Conservation (phyloP, 768 basidiomycete genomes). For the Piloderma croceum region DNA sequence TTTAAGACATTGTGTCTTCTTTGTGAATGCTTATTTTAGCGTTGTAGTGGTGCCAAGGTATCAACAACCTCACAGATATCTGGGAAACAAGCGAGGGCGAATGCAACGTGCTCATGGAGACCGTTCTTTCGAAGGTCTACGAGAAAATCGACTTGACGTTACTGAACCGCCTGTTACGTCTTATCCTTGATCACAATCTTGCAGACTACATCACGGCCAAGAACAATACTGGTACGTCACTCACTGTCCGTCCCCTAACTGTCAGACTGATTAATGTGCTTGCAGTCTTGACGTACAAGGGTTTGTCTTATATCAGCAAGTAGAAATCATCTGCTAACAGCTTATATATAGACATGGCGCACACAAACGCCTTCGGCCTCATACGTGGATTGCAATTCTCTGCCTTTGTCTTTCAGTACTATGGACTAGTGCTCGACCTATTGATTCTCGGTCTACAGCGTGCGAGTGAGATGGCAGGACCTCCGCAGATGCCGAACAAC, state of each 20-base stretch:
- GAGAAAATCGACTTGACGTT: constrained; percentile 98
- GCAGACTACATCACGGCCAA: constrained; percentile 99
- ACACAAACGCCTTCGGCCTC: constrained; percentile 94
- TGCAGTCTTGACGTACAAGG: constrained; percentile 81
- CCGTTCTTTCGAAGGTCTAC: constrained; percentile 94
- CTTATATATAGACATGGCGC: constrained; percentile 99
- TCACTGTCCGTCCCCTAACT: background rate
- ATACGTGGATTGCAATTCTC: constrained; percentile 98
- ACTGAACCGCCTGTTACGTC: constrained; percentile 89
- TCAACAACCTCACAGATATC: constrained; percentile 96
- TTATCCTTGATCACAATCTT: constrained; percentile 97
- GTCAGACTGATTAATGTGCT: too few species aligned
- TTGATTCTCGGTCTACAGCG: constrained; percentile 96
- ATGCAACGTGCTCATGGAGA: constrained; percentile 99
- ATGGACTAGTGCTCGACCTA: constrained; percentile 91
- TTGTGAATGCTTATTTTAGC: background rate
- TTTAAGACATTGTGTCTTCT: background rate
- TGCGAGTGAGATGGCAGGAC: constrained; percentile 98
- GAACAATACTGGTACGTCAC: constrained; percentile 78
- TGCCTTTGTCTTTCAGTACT: constrained; percentile 98
- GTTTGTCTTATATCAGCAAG: too few species aligned
- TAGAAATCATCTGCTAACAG: too few species aligned
- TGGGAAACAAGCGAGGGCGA: constrained; percentile 99
- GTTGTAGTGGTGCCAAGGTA: constrained; percentile 88
- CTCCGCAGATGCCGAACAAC: constrained; percentile 95